phyloP scores from a whole-genome alignment of 2,329 filamentous ascomycete species.

The Aspergillus sp. region DNA sequence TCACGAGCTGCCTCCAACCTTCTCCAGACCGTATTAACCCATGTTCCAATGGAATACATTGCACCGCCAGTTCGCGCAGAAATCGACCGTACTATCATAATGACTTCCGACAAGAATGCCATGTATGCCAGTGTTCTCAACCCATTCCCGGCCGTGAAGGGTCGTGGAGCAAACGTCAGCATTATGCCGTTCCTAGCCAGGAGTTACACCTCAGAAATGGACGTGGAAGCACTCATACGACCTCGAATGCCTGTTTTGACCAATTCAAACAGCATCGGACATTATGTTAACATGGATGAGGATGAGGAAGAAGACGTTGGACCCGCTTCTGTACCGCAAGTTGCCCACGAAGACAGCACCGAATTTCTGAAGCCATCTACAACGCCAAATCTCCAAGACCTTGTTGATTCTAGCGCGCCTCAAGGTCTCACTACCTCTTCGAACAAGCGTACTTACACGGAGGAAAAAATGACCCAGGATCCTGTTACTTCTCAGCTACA shows the following conservation, averaged over 20 bases:
- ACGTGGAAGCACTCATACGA: slow-evolving; percentile 68
- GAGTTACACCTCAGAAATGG: slow-evolving; percentile 61
- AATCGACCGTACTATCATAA: slow-evolving; percentile 77
- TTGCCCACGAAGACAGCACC: slow-evolving; percentile 13
- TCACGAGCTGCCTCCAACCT: slow-evolving; percentile 60
- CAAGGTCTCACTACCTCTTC: slow-evolving; percentile 13
- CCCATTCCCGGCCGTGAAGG: slow-evolving; percentile 65
- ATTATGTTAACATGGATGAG: slow-evolving; percentile 24
- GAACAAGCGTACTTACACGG: slow-evolving; percentile 31
- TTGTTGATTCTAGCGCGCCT: slow-evolving; percentile 13
- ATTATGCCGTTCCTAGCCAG: slow-evolving; percentile 77
- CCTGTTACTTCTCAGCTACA: neutral
- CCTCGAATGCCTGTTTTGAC: slow-evolving; percentile 52
- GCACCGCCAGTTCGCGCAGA: slow-evolving; percentile 71
- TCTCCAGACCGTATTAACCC: slow-evolving; percentile 62
- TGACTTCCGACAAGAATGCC: slow-evolving; percentile 66
- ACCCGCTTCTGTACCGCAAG: slow-evolving; percentile 12
- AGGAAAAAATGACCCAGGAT: slow-evolving; percentile 20
- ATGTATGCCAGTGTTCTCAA: slow-evolving; percentile 83
- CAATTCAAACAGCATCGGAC: slow-evolving; percentile 28
- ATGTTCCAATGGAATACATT: slow-evolving; percentile 65
- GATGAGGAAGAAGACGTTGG: slow-evolving; percentile 32
- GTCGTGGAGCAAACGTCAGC: slow-evolving; percentile 64
- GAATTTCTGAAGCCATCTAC: slow-evolving; percentile 27
- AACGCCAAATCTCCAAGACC: slow-evolving; percentile 14